Evolutionary conservation across 2,329 filamentous ascomycete species (phyloP).

Genomic region (Paramyrothecium sp.): DNA sequence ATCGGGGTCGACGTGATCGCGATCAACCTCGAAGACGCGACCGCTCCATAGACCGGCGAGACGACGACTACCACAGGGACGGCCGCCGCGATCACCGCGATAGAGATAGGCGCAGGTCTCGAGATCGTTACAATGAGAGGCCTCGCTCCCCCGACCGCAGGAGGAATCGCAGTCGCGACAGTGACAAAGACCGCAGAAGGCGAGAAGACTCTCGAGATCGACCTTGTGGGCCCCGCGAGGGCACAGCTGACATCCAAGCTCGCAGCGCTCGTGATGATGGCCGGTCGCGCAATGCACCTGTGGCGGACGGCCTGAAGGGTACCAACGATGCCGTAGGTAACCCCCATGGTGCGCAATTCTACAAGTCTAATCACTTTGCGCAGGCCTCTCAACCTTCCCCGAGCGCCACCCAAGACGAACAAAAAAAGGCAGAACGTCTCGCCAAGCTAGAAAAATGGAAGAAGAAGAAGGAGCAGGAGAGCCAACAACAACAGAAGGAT

Average conservation of each 20-base stretch:
- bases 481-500: constrained; percentile 68
- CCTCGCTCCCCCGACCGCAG: constrained; percentile 59
- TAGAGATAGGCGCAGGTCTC: constrained; percentile 63
- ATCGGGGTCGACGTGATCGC: constrained; percentile 45
- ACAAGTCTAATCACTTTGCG: constrained; percentile 17
- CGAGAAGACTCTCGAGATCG: constrained; percentile 74
- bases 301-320: constrained; percentile 44
- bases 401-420: constrained; percentile 57
- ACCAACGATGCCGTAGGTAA: constrained; percentile 58
- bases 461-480: constrained; percentile 78
- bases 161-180: constrained; percentile 64
- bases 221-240: constrained; percentile 62
- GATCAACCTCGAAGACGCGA: constrained; percentile 66
- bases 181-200: constrained; percentile 62
- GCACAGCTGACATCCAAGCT: constrained; percentile 68
- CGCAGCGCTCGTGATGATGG: constrained; percentile 66
- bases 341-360: not conserved
- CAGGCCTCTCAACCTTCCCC: constrained; percentile 52
- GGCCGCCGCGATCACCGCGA: constrained; percentile 54
- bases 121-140: constrained; percentile 57
- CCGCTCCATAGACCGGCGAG: constrained; percentile 65
- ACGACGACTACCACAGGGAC: constrained; percentile 64
- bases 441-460: constrained; percentile 91
- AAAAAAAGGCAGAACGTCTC: constrained; percentile 73
- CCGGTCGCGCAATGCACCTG: constrained; percentile 49